phyloP scores from a whole-genome alignment of 2,329 filamentous ascomycete genomes.

The Helminthosporium solani region DNA sequence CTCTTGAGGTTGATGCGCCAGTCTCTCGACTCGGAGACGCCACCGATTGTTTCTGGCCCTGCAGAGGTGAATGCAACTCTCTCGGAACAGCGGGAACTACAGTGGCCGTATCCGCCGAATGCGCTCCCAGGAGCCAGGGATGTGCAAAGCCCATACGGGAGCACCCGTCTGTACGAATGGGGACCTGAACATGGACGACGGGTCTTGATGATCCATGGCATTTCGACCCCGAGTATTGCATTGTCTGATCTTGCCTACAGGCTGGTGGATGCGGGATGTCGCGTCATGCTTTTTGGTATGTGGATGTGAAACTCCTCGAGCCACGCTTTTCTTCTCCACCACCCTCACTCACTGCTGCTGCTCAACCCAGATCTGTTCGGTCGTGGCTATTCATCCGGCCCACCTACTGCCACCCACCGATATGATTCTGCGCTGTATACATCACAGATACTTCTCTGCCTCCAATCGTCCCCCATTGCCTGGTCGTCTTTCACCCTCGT shows the following conservation, averaged over 20 bases:
- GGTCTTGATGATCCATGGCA: conserved; percentile 76
- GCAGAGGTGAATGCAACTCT: conserved; percentile 28
- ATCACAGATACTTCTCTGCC: conserved; percentile 68
- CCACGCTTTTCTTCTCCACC: not conserved
- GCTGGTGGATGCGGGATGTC: conserved; percentile 65
- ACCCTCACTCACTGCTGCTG: conserved; percentile 10
- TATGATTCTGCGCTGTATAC: conserved; percentile 75
- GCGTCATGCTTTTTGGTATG: conserved; percentile 75
- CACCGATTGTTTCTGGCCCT: conserved; percentile 30
- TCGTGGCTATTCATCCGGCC: conserved; percentile 74
- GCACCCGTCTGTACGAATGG: conserved; percentile 75
- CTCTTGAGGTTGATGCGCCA: conserved; percentile 22
- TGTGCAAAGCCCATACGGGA: conserved; percentile 69
- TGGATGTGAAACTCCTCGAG: conserved; percentile 21
- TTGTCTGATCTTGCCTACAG: conserved; percentile 66
- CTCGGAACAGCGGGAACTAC: conserved; percentile 22
- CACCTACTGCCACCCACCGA: conserved; percentile 58
- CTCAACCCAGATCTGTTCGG: conserved; percentile 64
- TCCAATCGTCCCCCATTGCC: conserved; percentile 66
- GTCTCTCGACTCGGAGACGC: conserved; percentile 16
- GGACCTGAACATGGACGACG: conserved; percentile 70
- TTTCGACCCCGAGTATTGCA: conserved; percentile 73
- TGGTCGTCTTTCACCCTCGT: conserved; percentile 64
- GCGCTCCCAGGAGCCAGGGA: conserved; percentile 68
- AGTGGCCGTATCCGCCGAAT: conserved; percentile 64